Evolutionary conservation across 495 filamentous ascomycete genomes (phyloP), one percentile per base, ranked within the genome.

Genomic region (Usnea hakonensis): DNA sequence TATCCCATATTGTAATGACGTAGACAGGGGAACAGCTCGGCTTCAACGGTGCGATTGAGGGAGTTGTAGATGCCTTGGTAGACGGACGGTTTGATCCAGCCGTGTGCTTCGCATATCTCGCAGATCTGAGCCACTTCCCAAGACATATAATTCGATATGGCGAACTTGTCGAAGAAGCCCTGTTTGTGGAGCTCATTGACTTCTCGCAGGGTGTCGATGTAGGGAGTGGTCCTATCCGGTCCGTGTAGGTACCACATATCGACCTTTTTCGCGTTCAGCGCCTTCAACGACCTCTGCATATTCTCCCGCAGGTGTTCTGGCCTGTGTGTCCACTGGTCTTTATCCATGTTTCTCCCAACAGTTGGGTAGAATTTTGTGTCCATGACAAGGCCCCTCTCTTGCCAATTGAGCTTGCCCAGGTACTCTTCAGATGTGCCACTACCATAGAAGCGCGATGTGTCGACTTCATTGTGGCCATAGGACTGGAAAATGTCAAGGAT

Each of bases 21-120:
- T 23, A 83, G 68, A 62, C 78, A 81, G 17, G 80, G 80, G 36
- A 85, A 70, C 33, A 84, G 71, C 61, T 81, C 78, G 7, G 70
- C 69, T 65, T 84, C 81, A 14, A 80, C 73, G 21, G 68, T 64
- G 26, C 82, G 78, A 38, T 79, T 83, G 13, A 87, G 79, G 11
- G 83, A 80, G 71, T 88, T 84, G 69, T 88, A 88, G 64, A 85
- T 78, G 30, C 80, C 84, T 64, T 87, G 83, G 69, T 83, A 87
- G n/a, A 85, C 84, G 16, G 76, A 79, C 0, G 84, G 84, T 38
- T 80, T 81, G 58, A 84, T 77, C 80, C 81, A 89, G 41, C 76
- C 77, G 36, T 82, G 72, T n/a, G 64, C 56, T 10, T 72, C 66
- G 41, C 78, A 82, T 0, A 82, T 69, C 68, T 83, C 75, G 56